Evolutionary conservation across 768 basidiomycete species (phyloP), one percentile per base, ranked within the genome.

Genomic region (Tricholoma matsutake): DNA sequence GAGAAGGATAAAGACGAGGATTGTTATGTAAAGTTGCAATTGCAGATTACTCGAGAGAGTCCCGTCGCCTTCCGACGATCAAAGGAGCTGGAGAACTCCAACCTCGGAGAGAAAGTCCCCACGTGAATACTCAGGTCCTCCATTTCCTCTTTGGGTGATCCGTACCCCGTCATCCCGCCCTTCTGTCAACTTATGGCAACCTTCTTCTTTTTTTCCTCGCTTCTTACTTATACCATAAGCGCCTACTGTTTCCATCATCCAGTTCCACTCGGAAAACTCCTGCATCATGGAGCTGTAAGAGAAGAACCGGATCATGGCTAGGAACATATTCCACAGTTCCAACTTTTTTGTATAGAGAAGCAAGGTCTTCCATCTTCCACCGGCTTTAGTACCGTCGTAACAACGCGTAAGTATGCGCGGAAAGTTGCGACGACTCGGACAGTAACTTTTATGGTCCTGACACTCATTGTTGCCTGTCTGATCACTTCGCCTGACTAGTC

Each of bases 71-170:
- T 43, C 39, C 39, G 39, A 41, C 39, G 14, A 43, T 43, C 41
- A 49, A 49, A 49, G 22, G 43, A 45, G 20, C 20, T 45, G 7
- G 20, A 45, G 43, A 45, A 45, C 43, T 39, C 9, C n/a, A n/a
- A n/a, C n/a, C n/a, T n/a, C n/a, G n/a, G 18, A 45, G 25, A 6
- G 13, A n/a, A n/a, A n/a, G 6, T 0, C 13, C 11, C 29, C 66
- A 67, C 65, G 66, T 67, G 66, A 67, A 67, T 63, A 58, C 55
- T 54, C 39, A 14, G 14, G 37, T 43, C 59, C 54, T 56, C 47
- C 56, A 35, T 51, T 59, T 56, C 59, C 54, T 57, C 29, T 35
- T 37, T 28, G 22, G 55, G 37, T 29, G n/a, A 25, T 32, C 43
- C 52, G 51, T 63, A 53, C 51, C 55, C 53, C 51, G n/a, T 53